Conservation (phyloP, 148 eudicot genomes). For the Chenopodium quinoa region DNA sequence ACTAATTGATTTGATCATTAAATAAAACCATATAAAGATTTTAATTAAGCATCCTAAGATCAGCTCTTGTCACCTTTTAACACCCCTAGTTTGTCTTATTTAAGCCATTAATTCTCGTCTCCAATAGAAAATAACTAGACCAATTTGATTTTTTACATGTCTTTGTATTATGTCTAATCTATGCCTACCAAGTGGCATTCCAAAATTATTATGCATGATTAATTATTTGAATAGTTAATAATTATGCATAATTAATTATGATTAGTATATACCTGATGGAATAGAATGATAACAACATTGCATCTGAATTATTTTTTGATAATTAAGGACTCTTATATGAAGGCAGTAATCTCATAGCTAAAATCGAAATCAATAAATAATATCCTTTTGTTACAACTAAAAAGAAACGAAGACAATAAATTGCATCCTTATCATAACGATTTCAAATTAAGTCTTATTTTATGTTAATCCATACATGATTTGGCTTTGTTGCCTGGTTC, state of each 20-base stretch:
- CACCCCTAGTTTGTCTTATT: neutral
- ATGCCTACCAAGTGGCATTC: constrained; percentile 1
- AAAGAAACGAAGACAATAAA: no score
- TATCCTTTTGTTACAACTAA: no score
- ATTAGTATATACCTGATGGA: no score
- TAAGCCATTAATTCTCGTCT: constrained; percentile 1
- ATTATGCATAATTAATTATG: neutral
- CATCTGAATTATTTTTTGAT: no score
- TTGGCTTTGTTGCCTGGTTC: no score
- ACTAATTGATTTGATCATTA: constrained; percentile 17
- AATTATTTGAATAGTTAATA: neutral
- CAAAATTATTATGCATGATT: neutral
- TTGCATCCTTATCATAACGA: no score
- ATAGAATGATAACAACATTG: no score
- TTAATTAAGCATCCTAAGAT: constrained; percentile 23
- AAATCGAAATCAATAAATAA: no score
- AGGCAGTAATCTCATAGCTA: no score
- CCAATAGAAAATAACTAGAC: constrained; percentile 19
- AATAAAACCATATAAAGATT: constrained; percentile 22
- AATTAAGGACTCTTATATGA: no score
- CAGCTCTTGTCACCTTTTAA: constrained; percentile 31
- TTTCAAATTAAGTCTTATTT: no score
- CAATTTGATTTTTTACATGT: neutral
- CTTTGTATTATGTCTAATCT: neutral
- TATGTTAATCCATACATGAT: no score